Conservation (phyloP, 106 monocot species). For the Alisma plantagoaquatica region DNA sequence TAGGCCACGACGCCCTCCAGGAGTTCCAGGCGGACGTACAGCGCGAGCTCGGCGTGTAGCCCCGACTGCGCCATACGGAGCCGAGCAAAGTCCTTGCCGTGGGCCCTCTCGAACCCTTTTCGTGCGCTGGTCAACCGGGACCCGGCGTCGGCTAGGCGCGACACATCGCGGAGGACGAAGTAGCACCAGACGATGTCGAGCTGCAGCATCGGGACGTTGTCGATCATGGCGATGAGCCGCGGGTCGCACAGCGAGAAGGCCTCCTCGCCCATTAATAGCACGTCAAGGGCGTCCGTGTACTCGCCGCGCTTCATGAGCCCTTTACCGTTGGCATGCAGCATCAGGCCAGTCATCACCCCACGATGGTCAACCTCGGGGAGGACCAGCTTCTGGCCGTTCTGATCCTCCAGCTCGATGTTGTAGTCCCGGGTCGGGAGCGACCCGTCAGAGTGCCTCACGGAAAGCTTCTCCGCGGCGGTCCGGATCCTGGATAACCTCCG, state of each 20-base stretch:
- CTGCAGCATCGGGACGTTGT: slow-evolving; percentile 94
- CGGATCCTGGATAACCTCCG: slow-evolving; percentile 41
- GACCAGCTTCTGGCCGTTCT: slow-evolving; percentile 70
- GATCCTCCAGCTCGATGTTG: slow-evolving; percentile 90
- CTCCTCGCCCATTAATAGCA: slow-evolving; percentile 87
- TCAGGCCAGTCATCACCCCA: slow-evolving; percentile 84
- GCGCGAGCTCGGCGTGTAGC: slow-evolving; percentile 61
- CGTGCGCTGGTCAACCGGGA: slow-evolving; percentile 60
- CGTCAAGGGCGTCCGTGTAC: slow-evolving; percentile 79
- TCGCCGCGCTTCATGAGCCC: slow-evolving; percentile 51
- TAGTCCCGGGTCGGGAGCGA: slow-evolving; percentile 73
- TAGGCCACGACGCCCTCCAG: slow-evolving; percentile 95
- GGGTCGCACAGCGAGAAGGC: slow-evolving; percentile 82
- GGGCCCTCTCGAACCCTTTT: slow-evolving; percentile 75
- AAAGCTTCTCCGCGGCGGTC: slow-evolving; percentile 58
- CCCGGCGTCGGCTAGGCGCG: slow-evolving; percentile 79
- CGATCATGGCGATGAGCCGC: slow-evolving; percentile 69
- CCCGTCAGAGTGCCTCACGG: slow-evolving; percentile 63
- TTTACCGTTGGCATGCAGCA: slow-evolving; percentile 84
- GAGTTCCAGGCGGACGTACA: slow-evolving; percentile 89
- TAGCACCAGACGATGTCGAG: slow-evolving; percentile 97
- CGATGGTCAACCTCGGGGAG: slow-evolving; percentile 73
- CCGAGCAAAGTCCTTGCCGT: slow-evolving; percentile 80
- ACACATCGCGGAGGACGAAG: slow-evolving; percentile 84
- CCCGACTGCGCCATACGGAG: slow-evolving; percentile 73